Conservation (phyloP, 495 filamentous ascomycete genomes). For the Penicillium pancosmium region DNA sequence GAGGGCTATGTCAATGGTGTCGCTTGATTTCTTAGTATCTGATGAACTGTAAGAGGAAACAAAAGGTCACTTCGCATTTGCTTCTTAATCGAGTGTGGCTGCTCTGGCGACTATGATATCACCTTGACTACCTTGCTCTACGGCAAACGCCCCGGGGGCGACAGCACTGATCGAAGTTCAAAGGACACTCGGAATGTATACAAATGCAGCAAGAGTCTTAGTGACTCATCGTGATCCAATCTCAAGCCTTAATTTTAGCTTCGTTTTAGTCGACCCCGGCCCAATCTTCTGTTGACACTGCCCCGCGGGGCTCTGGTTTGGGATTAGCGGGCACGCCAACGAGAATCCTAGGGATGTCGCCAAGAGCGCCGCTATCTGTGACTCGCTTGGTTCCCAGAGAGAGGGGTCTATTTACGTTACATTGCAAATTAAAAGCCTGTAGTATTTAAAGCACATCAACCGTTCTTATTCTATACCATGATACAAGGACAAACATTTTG, state of each 20-base stretch:
- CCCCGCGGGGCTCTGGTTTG: neutral
- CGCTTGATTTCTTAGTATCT: neutral
- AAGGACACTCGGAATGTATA: too few species aligned
- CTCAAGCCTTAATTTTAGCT: neutral
- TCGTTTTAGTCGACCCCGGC: neutral
- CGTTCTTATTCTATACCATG: neutral
- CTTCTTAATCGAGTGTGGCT: neutral
- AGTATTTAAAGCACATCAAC: neutral
- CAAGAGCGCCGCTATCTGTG: neutral
- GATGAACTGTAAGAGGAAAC: neutral
- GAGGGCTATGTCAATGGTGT: neutral
- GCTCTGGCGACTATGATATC: slow-evolving; percentile 4
- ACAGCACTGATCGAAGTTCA: too few species aligned
- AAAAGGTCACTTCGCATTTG: neutral
- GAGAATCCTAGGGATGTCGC: neutral
- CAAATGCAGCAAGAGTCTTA: neutral
- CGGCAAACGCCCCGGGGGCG: neutral
- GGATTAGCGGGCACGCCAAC: slow-evolving; percentile 2
- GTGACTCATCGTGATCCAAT: neutral
- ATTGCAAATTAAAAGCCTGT: neutral
- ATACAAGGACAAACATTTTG: neutral
- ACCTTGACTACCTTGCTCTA: neutral
- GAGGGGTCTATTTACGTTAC: neutral
- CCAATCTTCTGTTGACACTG: neutral
- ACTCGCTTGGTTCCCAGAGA: too few species aligned